phyloP scores from a whole-genome alignment of 1,284 basidiomycete genomes.

The Apiotrichum gamsii region DNA sequence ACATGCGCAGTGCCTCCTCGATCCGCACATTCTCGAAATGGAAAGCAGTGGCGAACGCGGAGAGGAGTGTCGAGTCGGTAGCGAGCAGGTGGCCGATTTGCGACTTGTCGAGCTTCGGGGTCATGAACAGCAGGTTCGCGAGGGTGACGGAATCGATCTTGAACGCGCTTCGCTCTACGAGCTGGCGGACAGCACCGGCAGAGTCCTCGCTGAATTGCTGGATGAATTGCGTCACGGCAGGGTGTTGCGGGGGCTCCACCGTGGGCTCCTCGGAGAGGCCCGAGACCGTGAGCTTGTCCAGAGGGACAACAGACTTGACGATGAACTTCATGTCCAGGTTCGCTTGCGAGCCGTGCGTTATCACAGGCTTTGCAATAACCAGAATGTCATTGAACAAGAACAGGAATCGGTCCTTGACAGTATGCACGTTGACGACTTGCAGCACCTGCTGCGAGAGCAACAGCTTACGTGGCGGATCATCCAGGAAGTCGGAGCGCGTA shows the following conservation, averaged over 20 bases:
- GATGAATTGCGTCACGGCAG: constrained; percentile 63
- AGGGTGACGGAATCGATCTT: constrained; percentile 61
- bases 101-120: constrained; percentile 74
- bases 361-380: constrained; percentile 60
- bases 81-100: constrained; percentile 77
- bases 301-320: constrained; percentile 77
- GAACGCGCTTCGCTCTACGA: constrained; percentile 53
- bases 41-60: constrained; percentile 79
- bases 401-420: constrained; percentile 91
- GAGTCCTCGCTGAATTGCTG: constrained; percentile 66
- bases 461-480: constrained; percentile 78
- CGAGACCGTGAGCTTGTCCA: constrained; percentile 53
- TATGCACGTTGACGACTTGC: constrained; percentile 65
- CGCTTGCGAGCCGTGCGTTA: constrained; percentile 54
- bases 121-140: constrained; percentile 77
- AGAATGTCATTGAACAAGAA: constrained; percentile 93
- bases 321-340: constrained; percentile 75
- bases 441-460: constrained; percentile 77
- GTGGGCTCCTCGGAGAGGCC: constrained; percentile 32
- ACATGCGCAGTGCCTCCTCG: constrained; percentile 80
- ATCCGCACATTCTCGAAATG: constrained; percentile 74
- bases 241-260: constrained; percentile 50
- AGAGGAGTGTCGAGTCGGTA: constrained; percentile 65
- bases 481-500: constrained; percentile 60
- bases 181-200: constrained; percentile 60